Evolutionary conservation across 306 rosid species (phyloP), one percentile per base, ranked within the genome.

Genomic region (Hylodesmum podocarpum): DNA sequence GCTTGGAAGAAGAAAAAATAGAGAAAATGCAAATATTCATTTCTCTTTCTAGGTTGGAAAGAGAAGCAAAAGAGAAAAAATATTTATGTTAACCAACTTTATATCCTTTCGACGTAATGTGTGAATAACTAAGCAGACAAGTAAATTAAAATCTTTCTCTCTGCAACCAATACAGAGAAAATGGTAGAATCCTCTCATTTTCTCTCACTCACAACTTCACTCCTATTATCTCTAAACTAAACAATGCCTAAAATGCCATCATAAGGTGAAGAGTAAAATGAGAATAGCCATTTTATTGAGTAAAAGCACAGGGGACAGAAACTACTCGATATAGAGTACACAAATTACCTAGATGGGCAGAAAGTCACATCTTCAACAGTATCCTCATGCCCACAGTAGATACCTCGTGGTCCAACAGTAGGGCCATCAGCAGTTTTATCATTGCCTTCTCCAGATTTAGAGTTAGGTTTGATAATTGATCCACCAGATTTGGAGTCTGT

Each of bases 281-380:
- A 71, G 46, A 27, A 67, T 54, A 12, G 39, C 9, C 39, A 27
- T 75, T 53, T 59, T 8, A 62, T 11, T 8, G 4, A 47, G 74
- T 13, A 19, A 63, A 49, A 62, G n/a, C 31, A 43, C 21, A 50
- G 66, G 10, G 55, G 29, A 13, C 28, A 34, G 67, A 34, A 71
- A 55, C 46, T 46, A 73, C 21, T 21, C 67, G 5, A 36, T 39
- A 37, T 28, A 29, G 5, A 31, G 54, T 34, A 49, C 13, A 46
- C 64, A 84, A 78, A 39, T 72, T 87, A 96, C 99, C 97, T 96
- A 80, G 97, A 93, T 41, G 98, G 98, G 84, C 97, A 93, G 84
- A 93, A 96, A 28, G 99, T 69, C 81, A 96, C 99, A 86, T 96
- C 99, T 88, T 96, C 99, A 81, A 96, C 99, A 19, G 98, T 93